Conservation (phyloP, 768 basidiomycete genomes). For the Vararia minispora region DNA sequence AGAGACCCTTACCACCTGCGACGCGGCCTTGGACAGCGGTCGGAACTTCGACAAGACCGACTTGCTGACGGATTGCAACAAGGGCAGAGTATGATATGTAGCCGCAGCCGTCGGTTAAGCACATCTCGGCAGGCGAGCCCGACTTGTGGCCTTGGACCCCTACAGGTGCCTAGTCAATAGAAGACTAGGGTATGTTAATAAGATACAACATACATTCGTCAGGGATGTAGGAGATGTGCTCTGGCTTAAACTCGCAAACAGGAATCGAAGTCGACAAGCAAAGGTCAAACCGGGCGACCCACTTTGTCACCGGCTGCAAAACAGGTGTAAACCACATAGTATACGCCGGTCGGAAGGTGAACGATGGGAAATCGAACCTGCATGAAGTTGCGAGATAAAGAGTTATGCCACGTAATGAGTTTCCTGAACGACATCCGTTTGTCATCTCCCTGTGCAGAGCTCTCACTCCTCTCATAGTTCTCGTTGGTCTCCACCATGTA, state of each 20-base stretch:
- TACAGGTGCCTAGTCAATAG: too few species aligned
- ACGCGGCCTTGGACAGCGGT: conserved; percentile 25
- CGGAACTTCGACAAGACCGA: conserved; percentile 13
- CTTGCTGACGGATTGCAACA: conserved; percentile 14
- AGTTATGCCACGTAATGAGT: conserved; percentile 57
- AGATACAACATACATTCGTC: conserved; percentile 34
- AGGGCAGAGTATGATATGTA: conserved; percentile 25
- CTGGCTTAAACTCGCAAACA: conserved; percentile 33
- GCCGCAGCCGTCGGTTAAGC: conserved; percentile 26
- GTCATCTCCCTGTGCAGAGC: conserved; percentile 32
- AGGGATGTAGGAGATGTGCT: conserved; percentile 35
- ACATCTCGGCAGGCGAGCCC: conserved; percentile 12
- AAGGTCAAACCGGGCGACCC: conserved; percentile 47
- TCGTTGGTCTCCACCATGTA: conserved; percentile 50
- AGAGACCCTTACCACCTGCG: conserved; percentile 24
- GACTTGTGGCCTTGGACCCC: too few species aligned
- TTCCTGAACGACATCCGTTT: conserved; percentile 30
- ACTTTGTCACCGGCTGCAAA: conserved; percentile 52
- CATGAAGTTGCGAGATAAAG: conserved; percentile 31
- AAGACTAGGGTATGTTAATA: neutral
- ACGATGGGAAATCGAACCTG: conserved; percentile 38
- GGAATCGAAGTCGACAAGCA: conserved; percentile 57
- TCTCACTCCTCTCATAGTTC: conserved; percentile 28
- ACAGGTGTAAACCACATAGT: neutral
- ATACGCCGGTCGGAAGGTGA: neutral